A percentile compares a stretch with the other conserved stretches of the same genome.
Conservation (phyloP, 2,329 filamentous ascomycete species). For the Tolypocladium tropicale region DNA sequence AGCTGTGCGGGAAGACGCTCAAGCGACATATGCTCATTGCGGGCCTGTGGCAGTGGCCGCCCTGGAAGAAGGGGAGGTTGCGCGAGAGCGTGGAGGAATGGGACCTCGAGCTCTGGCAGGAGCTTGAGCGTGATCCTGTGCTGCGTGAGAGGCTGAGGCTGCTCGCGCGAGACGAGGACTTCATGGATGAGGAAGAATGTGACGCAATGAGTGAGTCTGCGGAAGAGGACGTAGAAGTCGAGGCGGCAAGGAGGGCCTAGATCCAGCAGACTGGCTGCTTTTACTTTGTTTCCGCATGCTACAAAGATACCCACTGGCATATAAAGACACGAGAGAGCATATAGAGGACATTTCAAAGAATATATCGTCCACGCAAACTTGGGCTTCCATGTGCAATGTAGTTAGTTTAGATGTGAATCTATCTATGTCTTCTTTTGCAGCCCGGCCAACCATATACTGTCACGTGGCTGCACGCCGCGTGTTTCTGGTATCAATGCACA, state of each 20-base stretch:
- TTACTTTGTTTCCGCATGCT: not conserved
- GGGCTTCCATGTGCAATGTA: not conserved
- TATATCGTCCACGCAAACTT: not conserved
- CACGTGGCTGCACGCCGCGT: not conserved
- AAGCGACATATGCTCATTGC: constrained; percentile 35
- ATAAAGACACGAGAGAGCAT: not conserved
- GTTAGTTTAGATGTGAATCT: not conserved
- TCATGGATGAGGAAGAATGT: constrained; percentile 12
- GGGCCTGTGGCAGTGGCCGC: constrained; percentile 37
- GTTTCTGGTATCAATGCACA: no score
- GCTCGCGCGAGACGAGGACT: constrained; percentile 26
- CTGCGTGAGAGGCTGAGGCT: constrained; percentile 30
- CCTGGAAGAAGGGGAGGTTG: constrained; percentile 25
- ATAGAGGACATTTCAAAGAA: not conserved
- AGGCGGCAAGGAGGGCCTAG: constrained; percentile 1
- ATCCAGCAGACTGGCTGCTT: not conserved
- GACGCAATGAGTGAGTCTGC: constrained; percentile 9
- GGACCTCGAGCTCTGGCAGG: constrained; percentile 47
- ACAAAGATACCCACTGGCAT: not conserved
- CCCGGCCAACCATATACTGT: not conserved
- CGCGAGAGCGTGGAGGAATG: constrained; percentile 35
- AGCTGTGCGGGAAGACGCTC: constrained; percentile 46
- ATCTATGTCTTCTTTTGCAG: not conserved
- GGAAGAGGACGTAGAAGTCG: constrained; percentile 11
- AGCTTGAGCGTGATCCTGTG: constrained; percentile 41